A percentile compares a stretch with the other conserved stretches of the same genome.
Conservation (phyloP, 441 rosid species). For the Viola pubescens region DNA sequence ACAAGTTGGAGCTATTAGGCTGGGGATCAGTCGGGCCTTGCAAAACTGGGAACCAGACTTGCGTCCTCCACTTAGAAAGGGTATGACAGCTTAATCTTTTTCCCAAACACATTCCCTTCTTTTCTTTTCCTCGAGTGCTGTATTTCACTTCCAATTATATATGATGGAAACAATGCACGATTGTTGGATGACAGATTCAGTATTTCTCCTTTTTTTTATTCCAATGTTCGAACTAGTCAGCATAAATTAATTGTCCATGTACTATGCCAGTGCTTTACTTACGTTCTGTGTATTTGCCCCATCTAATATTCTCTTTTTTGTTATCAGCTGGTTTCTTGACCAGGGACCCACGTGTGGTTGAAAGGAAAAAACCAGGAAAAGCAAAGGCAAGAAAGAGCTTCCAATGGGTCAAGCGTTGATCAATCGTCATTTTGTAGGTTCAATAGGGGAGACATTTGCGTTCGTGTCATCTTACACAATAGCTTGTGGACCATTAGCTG, state of each 20-base stretch:
- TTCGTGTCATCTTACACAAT: no score
- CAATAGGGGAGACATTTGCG: no score
- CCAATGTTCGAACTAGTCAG: no score
- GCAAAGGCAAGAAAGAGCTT: constrained; percentile 98
- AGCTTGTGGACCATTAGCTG: no score
- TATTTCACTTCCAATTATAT: no score
- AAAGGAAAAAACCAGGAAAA: constrained; percentile 95
- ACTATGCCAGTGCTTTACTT: not conserved
- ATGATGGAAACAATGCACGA: no score
- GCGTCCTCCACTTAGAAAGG: constrained; percentile 68
- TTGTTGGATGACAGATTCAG: no score
- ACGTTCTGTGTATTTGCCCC: not conserved
- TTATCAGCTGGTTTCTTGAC: constrained; percentile 76
- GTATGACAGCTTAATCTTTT: constrained; percentile 24
- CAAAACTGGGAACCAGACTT: constrained; percentile 93
- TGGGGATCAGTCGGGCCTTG: constrained; percentile 89
- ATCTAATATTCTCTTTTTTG: not conserved
- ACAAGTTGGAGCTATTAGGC: constrained; percentile 90
- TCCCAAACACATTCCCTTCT: no score
- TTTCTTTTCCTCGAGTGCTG: no score
- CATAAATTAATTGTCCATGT: no score
- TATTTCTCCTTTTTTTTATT: no score
- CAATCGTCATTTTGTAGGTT: constrained; percentile 1
- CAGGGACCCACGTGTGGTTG: constrained; percentile 88
- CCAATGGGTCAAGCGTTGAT: constrained; percentile 91